Base-by-base conservation (phyloP, 805 yeast species). In the Barnettozyma sucrosica region DNA sequence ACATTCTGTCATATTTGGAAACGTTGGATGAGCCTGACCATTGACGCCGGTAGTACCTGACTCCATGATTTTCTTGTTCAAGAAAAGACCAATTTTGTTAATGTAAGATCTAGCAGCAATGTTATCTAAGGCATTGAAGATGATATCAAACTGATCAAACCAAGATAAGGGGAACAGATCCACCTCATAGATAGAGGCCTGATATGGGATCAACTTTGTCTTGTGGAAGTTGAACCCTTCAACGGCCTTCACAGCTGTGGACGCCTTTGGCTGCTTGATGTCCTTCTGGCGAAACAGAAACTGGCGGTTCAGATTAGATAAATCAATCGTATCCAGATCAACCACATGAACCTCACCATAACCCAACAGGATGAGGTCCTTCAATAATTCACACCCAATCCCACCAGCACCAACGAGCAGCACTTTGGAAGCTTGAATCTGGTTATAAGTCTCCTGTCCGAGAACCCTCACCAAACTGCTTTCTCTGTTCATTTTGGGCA, bases 401-500 rank as follows among this genome's bases (percentile, higher is more conserved):
- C 98, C 98, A 26, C 98, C 98, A 1, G 97, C 96, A 4, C 98
- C 98, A 2, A 90, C 95, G 66, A 90, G 69, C 25, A 90, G 68
- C 13, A 89, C 87, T 52, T 79, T 83, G 7, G 85, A 52, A 4
- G 43, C 37, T 39, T 42, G 51, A 43, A 57, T 50, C 33, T 51
- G 47, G 2, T 44, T 37, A 26, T 34, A 51, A 1, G 43, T 46
- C 3, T 43, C 45, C 13, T 47, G 45, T 1, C 62, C 60, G 1
- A 57, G 48, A 2, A 56, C 58, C 14, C 47, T 47, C 30, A 44
- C 50, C 23, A 57, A 32, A 8, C 53, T 48, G 14, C 47, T 43
- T 4, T 54, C 55, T 41, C 56, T 52, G 3, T 53, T 18, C 57
- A 56, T 56, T 13, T 24, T 33, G 4, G 32, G 7, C 5, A n/a